phyloP scores from a whole-genome alignment of 305 asterid genomes.

The Solanum hybrid region DNA sequence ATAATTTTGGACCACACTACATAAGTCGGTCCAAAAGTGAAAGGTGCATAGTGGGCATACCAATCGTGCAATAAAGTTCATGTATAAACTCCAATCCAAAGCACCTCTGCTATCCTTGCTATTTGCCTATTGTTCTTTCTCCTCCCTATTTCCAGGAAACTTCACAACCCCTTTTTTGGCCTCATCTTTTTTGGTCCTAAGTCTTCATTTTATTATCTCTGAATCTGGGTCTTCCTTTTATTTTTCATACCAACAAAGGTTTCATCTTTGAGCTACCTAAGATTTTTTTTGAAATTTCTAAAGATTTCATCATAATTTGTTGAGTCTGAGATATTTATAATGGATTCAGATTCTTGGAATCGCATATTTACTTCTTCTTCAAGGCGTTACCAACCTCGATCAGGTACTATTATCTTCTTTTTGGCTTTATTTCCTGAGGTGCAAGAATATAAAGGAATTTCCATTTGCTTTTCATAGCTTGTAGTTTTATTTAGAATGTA shows the following conservation, averaged over 20 bases:
- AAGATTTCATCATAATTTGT: not conserved
- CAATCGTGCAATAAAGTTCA: not conserved
- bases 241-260: not conserved
- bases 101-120: not conserved
- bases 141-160: conserved; percentile 32
- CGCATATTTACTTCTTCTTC: conserved; percentile 35
- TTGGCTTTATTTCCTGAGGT: not conserved
- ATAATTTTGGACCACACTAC: not conserved
- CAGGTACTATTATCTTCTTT: conserved; percentile 28
- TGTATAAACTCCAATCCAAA: not conserved
- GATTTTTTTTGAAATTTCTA: conserved; percentile 2
- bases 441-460: not conserved
- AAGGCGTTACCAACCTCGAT: conserved; percentile 59
- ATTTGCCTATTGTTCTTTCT: conserved; percentile 4
- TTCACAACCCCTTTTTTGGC: conserved; percentile 11
- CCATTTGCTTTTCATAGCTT: not conserved
- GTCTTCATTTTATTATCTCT: not conserved
- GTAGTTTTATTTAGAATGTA: not conserved
- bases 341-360: conserved; percentile 80
- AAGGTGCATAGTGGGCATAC: not conserved
- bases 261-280: not conserved
- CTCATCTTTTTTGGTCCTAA: not conserved
- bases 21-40: not conserved
- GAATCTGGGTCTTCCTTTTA: not conserved
- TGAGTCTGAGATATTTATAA: conserved; percentile 6